Conservation (phyloP, 257 asterid species). For the Nicotiana otophora region DNA sequence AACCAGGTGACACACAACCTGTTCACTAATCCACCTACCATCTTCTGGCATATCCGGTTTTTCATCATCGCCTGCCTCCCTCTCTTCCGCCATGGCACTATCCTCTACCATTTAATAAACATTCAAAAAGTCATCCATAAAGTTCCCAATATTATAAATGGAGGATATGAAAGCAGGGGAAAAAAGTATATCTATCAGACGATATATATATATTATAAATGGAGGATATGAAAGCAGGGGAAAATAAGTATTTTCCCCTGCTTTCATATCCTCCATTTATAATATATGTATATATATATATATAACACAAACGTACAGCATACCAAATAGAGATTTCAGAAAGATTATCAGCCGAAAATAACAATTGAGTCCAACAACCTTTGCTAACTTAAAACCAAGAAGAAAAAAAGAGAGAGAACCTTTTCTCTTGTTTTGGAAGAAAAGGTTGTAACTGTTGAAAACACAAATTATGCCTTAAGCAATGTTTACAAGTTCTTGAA, state of each 20-base stretch:
- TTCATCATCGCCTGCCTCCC: slow-evolving; percentile 26
- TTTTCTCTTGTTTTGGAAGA: not conserved
- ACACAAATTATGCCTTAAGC: no score
- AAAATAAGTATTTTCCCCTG: no score
- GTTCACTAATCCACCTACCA: slow-evolving; percentile 23
- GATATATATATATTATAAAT: no score
- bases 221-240: no score
- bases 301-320: not conserved
- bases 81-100: slow-evolving; percentile 27
- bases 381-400: not conserved
- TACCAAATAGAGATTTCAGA: not conserved
- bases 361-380: not conserved
- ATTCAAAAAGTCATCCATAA: slow-evolving; percentile 13
- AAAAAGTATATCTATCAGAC: not conserved
- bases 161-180: not conserved
- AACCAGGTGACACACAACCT: not conserved
- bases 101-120: slow-evolving; percentile 30
- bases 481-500: no score
- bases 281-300: not conserved
- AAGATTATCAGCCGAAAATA: not conserved
- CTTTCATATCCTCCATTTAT: no score
- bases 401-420: not conserved
- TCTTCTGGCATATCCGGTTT: slow-evolving; percentile 28
- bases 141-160: not conserved
- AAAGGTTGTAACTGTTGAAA: no score